Conservation (phyloP, 2,329 filamentous ascomycete genomes). For the Monosporascus ibericus region DNA sequence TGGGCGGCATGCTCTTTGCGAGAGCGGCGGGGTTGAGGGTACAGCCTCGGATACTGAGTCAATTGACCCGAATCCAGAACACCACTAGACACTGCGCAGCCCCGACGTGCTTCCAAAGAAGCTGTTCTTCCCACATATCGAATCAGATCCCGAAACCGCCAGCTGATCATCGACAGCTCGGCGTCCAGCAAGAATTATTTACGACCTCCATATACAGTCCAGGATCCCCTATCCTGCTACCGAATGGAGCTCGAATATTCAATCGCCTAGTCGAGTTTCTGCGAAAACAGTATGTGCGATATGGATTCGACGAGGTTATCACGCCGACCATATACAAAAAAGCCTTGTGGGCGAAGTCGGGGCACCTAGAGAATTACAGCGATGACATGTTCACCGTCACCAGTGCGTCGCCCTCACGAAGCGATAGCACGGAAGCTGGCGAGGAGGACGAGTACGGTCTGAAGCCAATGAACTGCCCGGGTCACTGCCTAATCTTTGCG, state of each 20-base stretch:
- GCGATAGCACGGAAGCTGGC: conserved; percentile 23
- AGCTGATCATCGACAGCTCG: conserved; percentile 55
- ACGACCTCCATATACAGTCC: conserved; percentile 74
- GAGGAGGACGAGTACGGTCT: conserved; percentile 47
- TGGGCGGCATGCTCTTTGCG: conserved; percentile 20
- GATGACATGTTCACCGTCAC: conserved; percentile 88
- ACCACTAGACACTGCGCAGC: neutral
- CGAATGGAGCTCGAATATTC: conserved; percentile 75
- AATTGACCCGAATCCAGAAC: conserved; percentile 9
- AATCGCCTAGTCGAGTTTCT: conserved; percentile 78
- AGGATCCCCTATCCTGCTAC: conserved; percentile 78
- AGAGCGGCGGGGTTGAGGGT: conserved; percentile 8
- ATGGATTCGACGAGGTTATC: conserved; percentile 83
- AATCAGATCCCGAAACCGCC: conserved; percentile 18
- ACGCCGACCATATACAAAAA: conserved; percentile 90
- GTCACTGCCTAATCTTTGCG: conserved; percentile 83
- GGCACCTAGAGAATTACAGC: conserved; percentile 83
- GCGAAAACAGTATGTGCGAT: conserved; percentile 74
- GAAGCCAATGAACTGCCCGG: conserved; percentile 98
- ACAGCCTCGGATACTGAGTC: conserved; percentile 8
- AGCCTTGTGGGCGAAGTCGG: conserved; percentile 77
- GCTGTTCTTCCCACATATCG: conserved; percentile 25
- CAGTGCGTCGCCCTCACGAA: conserved; percentile 40
- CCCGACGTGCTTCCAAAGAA: conserved; percentile 5
- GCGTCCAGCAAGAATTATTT: conserved; percentile 67